A percentile compares a stretch with the other conserved stretches of the same genome.
Evolutionary conservation across 805 yeast genomes (phyloP).

Genomic region (Saccharomycopsis capsularis): DNA sequence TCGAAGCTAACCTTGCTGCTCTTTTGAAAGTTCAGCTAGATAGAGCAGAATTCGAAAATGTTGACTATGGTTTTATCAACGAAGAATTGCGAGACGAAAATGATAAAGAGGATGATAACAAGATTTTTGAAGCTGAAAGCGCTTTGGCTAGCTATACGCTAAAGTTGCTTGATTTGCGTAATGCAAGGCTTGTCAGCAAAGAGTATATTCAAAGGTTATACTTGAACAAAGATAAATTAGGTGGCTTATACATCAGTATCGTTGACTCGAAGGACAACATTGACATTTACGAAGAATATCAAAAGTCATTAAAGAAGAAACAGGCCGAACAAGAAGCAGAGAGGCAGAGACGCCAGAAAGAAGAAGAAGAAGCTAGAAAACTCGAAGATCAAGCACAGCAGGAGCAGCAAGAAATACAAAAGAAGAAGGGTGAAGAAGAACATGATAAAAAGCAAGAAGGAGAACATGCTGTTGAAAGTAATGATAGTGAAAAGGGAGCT

Average conservation of each 20-base stretch:
- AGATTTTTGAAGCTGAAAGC: constrained; percentile 2
- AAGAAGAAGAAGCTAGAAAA: background rate
- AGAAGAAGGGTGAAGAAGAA: no score
- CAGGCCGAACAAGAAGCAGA: background rate
- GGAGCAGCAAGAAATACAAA: background rate
- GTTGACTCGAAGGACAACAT: constrained; percentile 8
- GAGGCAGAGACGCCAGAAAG: background rate
- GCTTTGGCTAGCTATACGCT: constrained; percentile 2
- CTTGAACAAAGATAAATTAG: constrained; percentile 15
- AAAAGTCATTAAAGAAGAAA: background rate
- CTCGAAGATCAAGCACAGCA: background rate
- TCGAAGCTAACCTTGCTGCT: constrained; percentile 42
- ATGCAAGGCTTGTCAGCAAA: constrained; percentile 3
- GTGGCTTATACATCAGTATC: constrained; percentile 4
- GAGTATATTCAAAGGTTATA: constrained; percentile 7
- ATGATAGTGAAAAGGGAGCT: background rate
- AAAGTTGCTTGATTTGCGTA: constrained; percentile 9
- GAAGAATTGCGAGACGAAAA: background rate
- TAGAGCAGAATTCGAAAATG: constrained; percentile 47
- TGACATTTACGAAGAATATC: background rate
- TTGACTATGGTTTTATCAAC: constrained; percentile 28
- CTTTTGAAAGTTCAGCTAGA: constrained; percentile 36
- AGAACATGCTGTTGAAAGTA: background rate
- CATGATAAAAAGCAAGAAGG: background rate
- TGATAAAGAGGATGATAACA: background rate